These are phyloP conservation scores for Rhododendron williamsianum DNA, from an alignment of 148 eudicot species.

Conservation along the genomic window DNA sequence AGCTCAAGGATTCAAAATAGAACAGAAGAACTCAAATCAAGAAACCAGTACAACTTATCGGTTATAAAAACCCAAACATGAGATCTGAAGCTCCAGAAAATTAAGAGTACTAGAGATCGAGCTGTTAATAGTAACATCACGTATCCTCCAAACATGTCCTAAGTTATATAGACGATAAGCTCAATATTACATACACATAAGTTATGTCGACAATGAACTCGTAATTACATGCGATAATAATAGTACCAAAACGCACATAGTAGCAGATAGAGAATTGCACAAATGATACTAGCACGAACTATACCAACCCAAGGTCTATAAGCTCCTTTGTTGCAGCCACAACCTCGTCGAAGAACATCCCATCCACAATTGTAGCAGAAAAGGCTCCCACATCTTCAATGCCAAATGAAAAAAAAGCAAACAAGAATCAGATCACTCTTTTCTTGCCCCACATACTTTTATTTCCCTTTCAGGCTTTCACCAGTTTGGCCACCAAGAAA, in stretches of 20 bases:
- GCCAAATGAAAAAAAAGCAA: background rate
- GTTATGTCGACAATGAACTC: background rate
- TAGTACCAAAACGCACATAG: background rate
- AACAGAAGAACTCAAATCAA: background rate
- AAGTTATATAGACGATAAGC: background rate
- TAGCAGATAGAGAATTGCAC: background rate
- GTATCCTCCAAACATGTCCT: background rate
- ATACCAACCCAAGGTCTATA: conserved; percentile 12
- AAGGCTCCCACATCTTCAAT: conserved; percentile 28
- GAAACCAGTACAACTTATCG: background rate
- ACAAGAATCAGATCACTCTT: background rate
- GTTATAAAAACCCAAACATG: background rate
- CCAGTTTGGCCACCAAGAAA: background rate
- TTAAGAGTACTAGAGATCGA: background rate
- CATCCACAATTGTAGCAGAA: conserved; percentile 49
- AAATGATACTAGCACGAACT: background rate
- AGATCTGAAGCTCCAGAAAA: background rate
- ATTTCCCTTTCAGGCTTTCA: background rate
- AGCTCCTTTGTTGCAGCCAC: conserved; percentile 19
- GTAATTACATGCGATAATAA: background rate
- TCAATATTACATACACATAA: background rate
- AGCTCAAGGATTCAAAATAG: background rate
- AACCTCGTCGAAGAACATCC: conserved; percentile 24
- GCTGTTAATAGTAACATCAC: background rate
- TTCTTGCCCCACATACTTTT: background rate